Evolutionary conservation across 306 rosid species (phyloP).

Genomic region (Vigna nakashimae): DNA sequence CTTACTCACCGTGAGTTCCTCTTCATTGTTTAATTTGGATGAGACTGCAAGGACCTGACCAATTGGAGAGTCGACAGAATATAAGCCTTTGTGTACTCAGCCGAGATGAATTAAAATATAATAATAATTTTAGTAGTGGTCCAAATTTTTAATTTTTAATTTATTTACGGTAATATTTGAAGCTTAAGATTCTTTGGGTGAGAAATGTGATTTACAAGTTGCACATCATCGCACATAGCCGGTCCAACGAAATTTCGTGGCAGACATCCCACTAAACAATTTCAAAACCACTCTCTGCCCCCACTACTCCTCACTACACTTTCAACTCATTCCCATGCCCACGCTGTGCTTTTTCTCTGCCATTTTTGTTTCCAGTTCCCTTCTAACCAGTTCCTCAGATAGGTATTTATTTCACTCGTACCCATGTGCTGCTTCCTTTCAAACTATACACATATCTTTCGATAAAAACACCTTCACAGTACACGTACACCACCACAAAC

Average conservation of each 20-base stretch:
- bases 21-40: slow-evolving; percentile 36
- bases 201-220: slow-evolving; percentile 25
- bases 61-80: slow-evolving; percentile 49
- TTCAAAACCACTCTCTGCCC: slow-evolving; percentile 25
- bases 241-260: slow-evolving; percentile 17
- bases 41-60: slow-evolving; percentile 50
- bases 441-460: neutral
- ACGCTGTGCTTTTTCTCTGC: slow-evolving; percentile 25
- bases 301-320: slow-evolving; percentile 32
- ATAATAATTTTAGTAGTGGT: neutral
- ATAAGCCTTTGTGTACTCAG: slow-evolving; percentile 41
- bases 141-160: neutral
- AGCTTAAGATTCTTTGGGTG: slow-evolving; percentile 19
- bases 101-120: neutral
- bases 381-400: slow-evolving; percentile 10
- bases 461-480: neutral
- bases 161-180: neutral
- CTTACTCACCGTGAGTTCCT: slow-evolving; percentile 50
- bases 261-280: slow-evolving; percentile 13
- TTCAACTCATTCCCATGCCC: slow-evolving; percentile 25
- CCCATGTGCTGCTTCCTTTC: neutral
- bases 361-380: slow-evolving; percentile 5
- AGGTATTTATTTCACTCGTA: neutral
- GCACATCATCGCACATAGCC: neutral
- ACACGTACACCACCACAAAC: slow-evolving; percentile 11